Conservation (phyloP, 495 filamentous ascomycete species). For the Friedmanniomyces simplex region DNA sequence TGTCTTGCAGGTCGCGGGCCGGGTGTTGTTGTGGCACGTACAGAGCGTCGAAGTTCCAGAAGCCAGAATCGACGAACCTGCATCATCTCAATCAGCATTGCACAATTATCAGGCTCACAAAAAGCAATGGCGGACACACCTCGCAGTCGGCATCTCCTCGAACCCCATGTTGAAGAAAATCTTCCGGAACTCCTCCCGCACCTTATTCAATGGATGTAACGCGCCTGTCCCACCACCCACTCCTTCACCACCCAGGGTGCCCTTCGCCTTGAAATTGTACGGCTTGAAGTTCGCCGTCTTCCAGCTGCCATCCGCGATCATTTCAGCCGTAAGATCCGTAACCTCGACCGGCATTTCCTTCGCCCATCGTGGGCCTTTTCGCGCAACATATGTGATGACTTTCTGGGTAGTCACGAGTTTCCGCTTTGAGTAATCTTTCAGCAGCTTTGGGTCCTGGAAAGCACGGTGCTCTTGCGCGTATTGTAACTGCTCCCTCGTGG, state of each 20-base stretch:
- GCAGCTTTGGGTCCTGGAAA: slow-evolving; percentile 56
- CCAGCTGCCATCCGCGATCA: slow-evolving; percentile 72
- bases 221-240: slow-evolving; percentile 62
- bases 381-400: slow-evolving; percentile 70
- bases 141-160: slow-evolving; percentile 67
- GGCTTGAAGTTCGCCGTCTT: slow-evolving; percentile 86
- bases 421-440: slow-evolving; percentile 76
- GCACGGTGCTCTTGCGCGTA: slow-evolving; percentile 57
- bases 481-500: slow-evolving; percentile 61
- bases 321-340: slow-evolving; percentile 88
- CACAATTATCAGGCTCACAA: no score
- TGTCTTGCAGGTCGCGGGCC: slow-evolving; percentile 91
- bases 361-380: slow-evolving; percentile 79
- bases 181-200: slow-evolving; percentile 82
- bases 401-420: slow-evolving; percentile 75
- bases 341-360: slow-evolving; percentile 81
- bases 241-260: slow-evolving; percentile 63
- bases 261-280: slow-evolving; percentile 93
- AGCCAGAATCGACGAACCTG: slow-evolving; percentile 82
- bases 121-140: slow-evolving; percentile 33
- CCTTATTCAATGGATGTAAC: slow-evolving; percentile 89
- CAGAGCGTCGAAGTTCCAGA: slow-evolving; percentile 98
- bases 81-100: neutral
- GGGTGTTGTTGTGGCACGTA: slow-evolving; percentile 97
- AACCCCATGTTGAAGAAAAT: slow-evolving; percentile 96